phyloP scores from a whole-genome alignment of 1,284 basidiomycete species.

The Cryptococcus jaspeensis region DNA sequence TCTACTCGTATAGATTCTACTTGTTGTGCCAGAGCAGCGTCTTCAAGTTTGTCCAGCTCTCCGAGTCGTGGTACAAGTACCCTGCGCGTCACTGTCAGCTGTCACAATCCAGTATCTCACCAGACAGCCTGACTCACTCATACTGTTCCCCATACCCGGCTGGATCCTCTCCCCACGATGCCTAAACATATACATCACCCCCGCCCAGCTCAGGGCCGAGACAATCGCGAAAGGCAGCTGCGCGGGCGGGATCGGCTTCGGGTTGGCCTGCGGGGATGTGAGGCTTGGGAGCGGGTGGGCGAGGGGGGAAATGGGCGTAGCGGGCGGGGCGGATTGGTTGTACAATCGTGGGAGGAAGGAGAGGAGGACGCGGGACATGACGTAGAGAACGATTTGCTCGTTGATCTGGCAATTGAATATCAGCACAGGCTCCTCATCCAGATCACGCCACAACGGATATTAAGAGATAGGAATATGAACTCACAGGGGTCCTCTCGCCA shows the following conservation, averaged over 20 bases:
- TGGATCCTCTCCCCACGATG: conserved; percentile 83
- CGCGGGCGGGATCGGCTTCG: conserved; percentile 74
- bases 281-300: conserved; percentile 42
- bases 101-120: background rate
- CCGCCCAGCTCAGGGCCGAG: conserved; percentile 87
- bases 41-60: conserved; percentile 66
- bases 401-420: conserved; percentile 63
- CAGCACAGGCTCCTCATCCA: background rate
- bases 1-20: conserved; percentile 43
- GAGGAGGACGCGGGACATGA: conserved; percentile 81
- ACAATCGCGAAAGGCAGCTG: conserved; percentile 80
- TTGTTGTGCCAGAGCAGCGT: conserved; percentile 78
- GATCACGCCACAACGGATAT: background rate
- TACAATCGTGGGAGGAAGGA: conserved; percentile 74
- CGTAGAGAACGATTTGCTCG: conserved; percentile 99
- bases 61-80: conserved; percentile 77
- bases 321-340: conserved; percentile 40
- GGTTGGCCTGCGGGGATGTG: conserved; percentile 43
- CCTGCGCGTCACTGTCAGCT: conserved; percentile 18
- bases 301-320: conserved; percentile 37
- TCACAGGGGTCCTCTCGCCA: conserved; percentile 79
- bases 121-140: conserved; percentile 43
- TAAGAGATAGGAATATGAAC: conserved; percentile 13
- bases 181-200: conserved; percentile 96
- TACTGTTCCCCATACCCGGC: conserved; percentile 72